Evolutionary conservation across 805 yeast genomes (phyloP).

Genomic region (Hanseniaspora meyeri): DNA sequence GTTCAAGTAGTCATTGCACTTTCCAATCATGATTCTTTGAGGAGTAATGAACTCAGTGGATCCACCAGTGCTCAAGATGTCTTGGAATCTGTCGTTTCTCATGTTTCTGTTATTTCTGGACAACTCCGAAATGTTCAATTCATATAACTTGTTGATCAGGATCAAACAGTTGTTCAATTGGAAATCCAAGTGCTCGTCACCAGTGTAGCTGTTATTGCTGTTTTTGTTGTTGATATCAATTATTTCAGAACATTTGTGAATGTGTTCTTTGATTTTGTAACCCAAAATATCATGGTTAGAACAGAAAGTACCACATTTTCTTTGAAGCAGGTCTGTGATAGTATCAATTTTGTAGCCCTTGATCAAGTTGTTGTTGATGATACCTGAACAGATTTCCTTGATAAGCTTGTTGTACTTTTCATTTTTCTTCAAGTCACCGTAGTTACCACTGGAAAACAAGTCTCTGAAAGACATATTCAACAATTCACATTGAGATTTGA

Average conservation of each 20-base stretch:
- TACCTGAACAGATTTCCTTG: slow-evolving; percentile 76
- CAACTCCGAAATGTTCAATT: slow-evolving; percentile 20
- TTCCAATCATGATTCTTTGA: slow-evolving; percentile 32
- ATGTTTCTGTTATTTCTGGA: slow-evolving; percentile 11
- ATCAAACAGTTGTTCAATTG: slow-evolving; percentile 60
- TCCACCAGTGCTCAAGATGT: slow-evolving; percentile 29
- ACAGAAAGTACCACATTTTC: slow-evolving; percentile 88
- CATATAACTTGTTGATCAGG: slow-evolving; percentile 67
- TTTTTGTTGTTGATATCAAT: slow-evolving; percentile 37
- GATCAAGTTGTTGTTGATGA: slow-evolving; percentile 76
- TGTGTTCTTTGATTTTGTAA: slow-evolving; percentile 84
- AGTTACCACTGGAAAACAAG: slow-evolving; percentile 49
- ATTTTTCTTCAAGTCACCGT: slow-evolving; percentile 27
- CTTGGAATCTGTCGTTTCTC: slow-evolving; percentile 19
- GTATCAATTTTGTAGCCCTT: slow-evolving; percentile 89
- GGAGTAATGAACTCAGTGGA: slow-evolving; percentile 59
- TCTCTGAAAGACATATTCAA: slow-evolving; percentile 58
- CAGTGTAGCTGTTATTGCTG: slow-evolving; percentile 5
- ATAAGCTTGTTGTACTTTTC: slow-evolving; percentile 34
- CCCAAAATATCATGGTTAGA: slow-evolving; percentile 86
- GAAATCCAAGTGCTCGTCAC: slow-evolving; percentile 48
- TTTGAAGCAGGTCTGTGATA: slow-evolving; percentile 77
- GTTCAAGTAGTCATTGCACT: slow-evolving; percentile 57
- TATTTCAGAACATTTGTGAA: slow-evolving; percentile 72
- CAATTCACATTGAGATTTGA: slow-evolving; percentile 57